Evolutionary conservation across 2,329 filamentous ascomycete genomes (phyloP), one percentile per base, ranked within the genome.

Genomic region (Aspergillus brunneoviolaceus): DNA sequence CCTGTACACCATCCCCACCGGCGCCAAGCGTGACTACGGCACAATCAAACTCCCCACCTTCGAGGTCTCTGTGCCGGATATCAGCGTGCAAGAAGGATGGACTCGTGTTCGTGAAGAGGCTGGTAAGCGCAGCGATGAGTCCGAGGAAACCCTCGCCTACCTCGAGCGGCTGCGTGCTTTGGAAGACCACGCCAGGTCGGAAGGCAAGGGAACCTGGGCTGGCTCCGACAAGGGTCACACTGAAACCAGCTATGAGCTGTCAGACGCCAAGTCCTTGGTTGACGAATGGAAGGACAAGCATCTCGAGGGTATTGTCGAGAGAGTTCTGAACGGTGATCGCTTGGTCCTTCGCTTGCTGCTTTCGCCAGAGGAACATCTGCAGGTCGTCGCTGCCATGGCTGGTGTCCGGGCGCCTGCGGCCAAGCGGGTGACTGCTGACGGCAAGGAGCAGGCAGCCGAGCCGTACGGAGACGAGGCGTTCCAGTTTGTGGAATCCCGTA

Each of bases 71-170:
- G 78, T 99, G 54, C 93, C 95, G 19, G 92, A 98, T 65, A 86
- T 90, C 63, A 84, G 90, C 60, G 87, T 98, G 65, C 88, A 91
- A 72, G 91, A 92, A 70, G 95, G 95, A 66, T 97, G 93, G 92
- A 81, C 92, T 64, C 96, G 95, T 79, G 85, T 99, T 61, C 88
- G 95, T 65, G 95, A 99, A 70, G 95, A 99, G 76, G 93, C 94
- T 60, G 93, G 92, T 63, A 89, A 89, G 66, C 75, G 76, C 14
- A 95, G 94, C 73, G 93, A 97, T 66, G 92, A 97, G 60, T 87
- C 88, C 2, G 90, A 95, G 60, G 89, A 92, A 55, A 83, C 89
- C 9, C 72, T 80, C 31, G 81, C 87, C 64, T 84, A 89, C 61
- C 82, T 99, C 25, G 89, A 96, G 69, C 88, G 87, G 69, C 85